Evolutionary conservation across 306 rosid species (phyloP).

Genomic region (Hippophae rhamnoides): DNA sequence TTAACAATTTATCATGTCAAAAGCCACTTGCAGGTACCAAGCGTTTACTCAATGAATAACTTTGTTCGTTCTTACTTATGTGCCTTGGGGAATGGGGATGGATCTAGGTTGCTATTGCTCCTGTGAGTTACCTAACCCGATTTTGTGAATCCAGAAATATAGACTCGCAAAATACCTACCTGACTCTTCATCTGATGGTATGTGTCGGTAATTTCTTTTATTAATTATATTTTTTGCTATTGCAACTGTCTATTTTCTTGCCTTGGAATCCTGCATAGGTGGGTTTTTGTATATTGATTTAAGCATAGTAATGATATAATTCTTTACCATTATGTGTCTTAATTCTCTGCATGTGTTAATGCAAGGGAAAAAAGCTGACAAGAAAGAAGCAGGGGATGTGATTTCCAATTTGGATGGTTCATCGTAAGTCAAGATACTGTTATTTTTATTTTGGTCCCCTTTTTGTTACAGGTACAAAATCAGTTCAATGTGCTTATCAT

Average conservation of each 20-base stretch:
- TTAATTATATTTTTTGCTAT: conserved; percentile 12
- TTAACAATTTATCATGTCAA: conserved; percentile 94
- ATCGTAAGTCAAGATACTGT: conserved; percentile 57
- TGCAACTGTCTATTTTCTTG: background rate
- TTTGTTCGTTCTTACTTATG: background rate
- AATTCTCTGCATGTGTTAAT: conserved; percentile 28
- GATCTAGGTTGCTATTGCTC: background rate
- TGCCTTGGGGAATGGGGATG: background rate
- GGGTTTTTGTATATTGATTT: conserved; percentile 7
- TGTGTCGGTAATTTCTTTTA: conserved; percentile 22
- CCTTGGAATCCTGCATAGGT: background rate
- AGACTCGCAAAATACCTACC: conserved; percentile 94
- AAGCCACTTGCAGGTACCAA: conserved; percentile 90
- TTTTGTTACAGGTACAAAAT: conserved; percentile 4
- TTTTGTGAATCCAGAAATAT: conserved; percentile 65
- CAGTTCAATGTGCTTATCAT: background rate
- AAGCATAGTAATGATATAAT: background rate
- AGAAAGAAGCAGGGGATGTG: conserved; percentile 77
- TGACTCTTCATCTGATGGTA: conserved; percentile 80
- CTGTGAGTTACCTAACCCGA: conserved; percentile 19
- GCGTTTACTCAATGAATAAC: background rate
- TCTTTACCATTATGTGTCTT: conserved; percentile 18
- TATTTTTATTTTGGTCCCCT: conserved; percentile 8
- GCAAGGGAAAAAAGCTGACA: conserved; percentile 77
- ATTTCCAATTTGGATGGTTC: conserved; percentile 67